Percentiles rank a stretch among this genome's conserved stretches.
Evolutionary conservation across 192 early-diverging fungal species (phyloP).

Genomic region (Linnemannia elongata): DNA sequence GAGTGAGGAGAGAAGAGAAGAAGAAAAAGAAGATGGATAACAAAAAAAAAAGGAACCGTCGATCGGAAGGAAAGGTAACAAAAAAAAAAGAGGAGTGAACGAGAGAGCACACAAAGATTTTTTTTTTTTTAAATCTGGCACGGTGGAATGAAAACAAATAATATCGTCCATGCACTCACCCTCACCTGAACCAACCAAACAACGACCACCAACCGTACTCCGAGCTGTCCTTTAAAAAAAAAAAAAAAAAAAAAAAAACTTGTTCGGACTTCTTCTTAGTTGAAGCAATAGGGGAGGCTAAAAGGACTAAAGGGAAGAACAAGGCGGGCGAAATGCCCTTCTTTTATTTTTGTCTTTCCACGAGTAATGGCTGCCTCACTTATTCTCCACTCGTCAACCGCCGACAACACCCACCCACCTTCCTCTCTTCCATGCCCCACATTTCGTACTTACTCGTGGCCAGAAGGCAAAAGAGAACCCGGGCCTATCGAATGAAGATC

Average conservation of each 20-base stretch:
- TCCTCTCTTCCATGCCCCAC: background rate
- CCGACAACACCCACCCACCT: background rate
- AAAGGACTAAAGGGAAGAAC: background rate
- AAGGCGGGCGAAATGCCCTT: background rate
- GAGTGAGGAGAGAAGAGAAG: background rate
- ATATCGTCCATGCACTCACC: background rate
- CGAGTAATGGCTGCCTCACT: background rate
- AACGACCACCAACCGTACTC: background rate
- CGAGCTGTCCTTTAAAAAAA: background rate
- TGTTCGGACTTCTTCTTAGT: background rate
- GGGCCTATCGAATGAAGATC: too few relatives aligned
- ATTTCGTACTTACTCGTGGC: background rate
- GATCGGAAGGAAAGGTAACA: background rate
- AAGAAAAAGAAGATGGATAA: background rate
- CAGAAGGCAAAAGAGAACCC: too few relatives aligned
- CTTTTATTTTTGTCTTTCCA: background rate
- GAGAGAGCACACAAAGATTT: background rate
- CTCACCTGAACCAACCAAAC: background rate
- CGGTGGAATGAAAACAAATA: slow-evolving; percentile 2
- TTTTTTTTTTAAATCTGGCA: slow-evolving; percentile 3
- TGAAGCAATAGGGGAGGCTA: background rate
- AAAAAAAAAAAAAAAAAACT: background rate
- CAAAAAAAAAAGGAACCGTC: slow-evolving; percentile 2
- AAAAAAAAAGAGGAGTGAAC: background rate
- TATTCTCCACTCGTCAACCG: background rate